Conservation (phyloP, 176 grass and related monocot genomes). For the Phoenix roebelenii region DNA sequence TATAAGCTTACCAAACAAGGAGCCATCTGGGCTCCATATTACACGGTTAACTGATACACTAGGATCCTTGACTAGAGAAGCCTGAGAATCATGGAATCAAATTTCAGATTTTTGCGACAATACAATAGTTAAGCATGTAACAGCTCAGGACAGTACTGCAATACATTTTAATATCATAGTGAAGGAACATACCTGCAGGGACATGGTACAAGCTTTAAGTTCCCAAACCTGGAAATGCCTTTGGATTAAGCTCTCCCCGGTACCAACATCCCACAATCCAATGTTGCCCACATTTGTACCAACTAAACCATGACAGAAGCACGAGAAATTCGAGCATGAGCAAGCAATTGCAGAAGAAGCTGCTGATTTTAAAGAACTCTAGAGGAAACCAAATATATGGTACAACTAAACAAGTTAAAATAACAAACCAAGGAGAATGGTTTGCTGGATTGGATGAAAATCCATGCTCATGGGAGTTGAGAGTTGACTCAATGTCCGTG, state of each 20-base stretch:
- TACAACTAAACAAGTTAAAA: constrained; percentile 1
- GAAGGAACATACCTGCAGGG: constrained; percentile 67
- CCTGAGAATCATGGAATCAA: constrained; percentile 36
- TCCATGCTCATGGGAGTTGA: constrained; percentile 97
- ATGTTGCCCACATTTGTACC: constrained; percentile 97
- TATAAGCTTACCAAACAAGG: constrained; percentile 73
- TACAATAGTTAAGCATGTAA: too few species aligned
- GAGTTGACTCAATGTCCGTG: constrained; percentile 60
- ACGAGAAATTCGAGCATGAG: background rate
- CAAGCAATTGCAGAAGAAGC: background rate
- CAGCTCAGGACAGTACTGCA: too few species aligned
- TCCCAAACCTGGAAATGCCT: constrained; percentile 99
- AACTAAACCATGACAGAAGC: constrained; percentile 40
- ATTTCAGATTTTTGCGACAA: too few species aligned
- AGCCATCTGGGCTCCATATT: constrained; percentile 94
- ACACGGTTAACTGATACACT: constrained; percentile 80
- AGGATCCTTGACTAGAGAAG: constrained; percentile 83
- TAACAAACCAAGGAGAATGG: constrained; percentile 75
- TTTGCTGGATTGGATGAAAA: constrained; percentile 94
- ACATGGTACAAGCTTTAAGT: constrained; percentile 58
- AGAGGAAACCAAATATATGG: constrained; percentile 5
- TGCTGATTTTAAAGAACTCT: too few species aligned
- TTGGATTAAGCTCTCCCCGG: constrained; percentile 59
- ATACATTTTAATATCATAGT: background rate
- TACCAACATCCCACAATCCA: constrained; percentile 97